These are phyloP conservation scores for Mycosphaerella sp. DNA, from an alignment of 2,329 filamentous ascomycete genomes.

Conservation along the genomic window DNA sequence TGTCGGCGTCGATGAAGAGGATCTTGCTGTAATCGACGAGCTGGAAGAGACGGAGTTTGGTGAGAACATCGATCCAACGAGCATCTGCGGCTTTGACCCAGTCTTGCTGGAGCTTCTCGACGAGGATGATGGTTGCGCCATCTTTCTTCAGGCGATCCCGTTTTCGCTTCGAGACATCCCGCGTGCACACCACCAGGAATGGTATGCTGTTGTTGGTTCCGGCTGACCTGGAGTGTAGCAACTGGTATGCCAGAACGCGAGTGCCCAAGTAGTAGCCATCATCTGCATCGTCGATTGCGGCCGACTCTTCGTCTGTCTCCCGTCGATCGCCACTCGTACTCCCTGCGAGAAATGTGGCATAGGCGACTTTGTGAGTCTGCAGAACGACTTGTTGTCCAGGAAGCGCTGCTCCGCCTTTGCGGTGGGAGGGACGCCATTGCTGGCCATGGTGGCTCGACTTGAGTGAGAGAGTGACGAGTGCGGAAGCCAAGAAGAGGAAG, in stretches of 20 bases:
- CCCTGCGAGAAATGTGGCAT: conserved; percentile 35
- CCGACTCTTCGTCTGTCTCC: conserved; percentile 21
- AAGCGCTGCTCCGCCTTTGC: conserved; percentile 7
- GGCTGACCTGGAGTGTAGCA: conserved; percentile 34
- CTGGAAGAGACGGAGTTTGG: conserved; percentile 35
- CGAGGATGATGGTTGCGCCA: conserved; percentile 34
- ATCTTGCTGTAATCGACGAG: conserved; percentile 32
- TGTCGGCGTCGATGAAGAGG: conserved; percentile 34
- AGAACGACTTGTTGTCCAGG: conserved; percentile 16
- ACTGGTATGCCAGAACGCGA: conserved; percentile 35
- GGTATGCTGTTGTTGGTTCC: conserved; percentile 34
- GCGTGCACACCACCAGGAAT: conserved; percentile 36
- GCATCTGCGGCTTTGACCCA: conserved; percentile 28
- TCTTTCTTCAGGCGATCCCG: conserved; percentile 33
- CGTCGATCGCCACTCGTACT: conserved; percentile 20
- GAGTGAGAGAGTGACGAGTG: conserved; percentile 30
- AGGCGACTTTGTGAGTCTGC: conserved; percentile 32
- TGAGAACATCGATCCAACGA: conserved; percentile 34
- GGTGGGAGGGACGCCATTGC: conserved; percentile 19
- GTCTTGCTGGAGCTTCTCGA: conserved; percentile 30
- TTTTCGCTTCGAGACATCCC: conserved; percentile 33
- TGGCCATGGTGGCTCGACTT: conserved; percentile 20
- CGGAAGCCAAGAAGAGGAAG: conserved; percentile 32
- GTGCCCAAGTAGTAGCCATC: conserved; percentile 35
- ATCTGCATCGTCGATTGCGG: conserved; percentile 26